Base-by-base conservation (phyloP, 2,329 filamentous ascomycete species). In the Fusarium continuum region DNA sequence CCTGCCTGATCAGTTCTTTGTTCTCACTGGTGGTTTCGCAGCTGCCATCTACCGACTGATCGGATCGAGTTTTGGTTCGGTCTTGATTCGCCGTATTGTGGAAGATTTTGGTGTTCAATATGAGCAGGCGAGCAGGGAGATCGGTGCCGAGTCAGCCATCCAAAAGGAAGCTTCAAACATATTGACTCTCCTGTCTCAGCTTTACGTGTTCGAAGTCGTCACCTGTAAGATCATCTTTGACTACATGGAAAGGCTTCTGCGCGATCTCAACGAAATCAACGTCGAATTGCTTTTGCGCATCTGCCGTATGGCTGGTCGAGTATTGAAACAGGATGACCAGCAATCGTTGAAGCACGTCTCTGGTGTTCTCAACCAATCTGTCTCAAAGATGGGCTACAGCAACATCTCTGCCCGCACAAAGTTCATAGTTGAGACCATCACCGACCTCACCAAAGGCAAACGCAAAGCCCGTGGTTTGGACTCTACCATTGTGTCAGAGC, bases 351-450 rank as follows among this genome's bases (percentile, higher is more conserved):
- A 96, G 74, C 92, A 96, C 61, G 95, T 99, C 61, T 89, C 97
- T 6, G 80, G 89, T 10, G 82, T 92, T 44, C 85, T 98, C 55
- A 91, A 92, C 64, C 88, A 89, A 19, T 87, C 89, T 2, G 85
- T 93, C 4, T 81, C 86, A 1, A 88, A 86, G 57, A 79, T 84
- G 29, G 91, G 90, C 5, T 87, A 91, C 69, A 80, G 81, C 11
- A 90, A 88, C 17, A 80, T 97, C 23, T 94, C 93, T 2, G 91
- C 93, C 9, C 88, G 95, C 52, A 97, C 94, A 2, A 96, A 91
- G 67, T 97, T 97, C 77, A 98, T 98, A 93, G 91, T 99, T 46
- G 94, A 98, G 72, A 95, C 91, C 1, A 97, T 99, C 75, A 92
- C 91, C 56, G 92, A 97, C 70, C 82, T 99, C 25, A 97, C 97